phyloP scores from a whole-genome alignment of 176 grass and related monocot species.

The Hyparrhenia diplandra region DNA sequence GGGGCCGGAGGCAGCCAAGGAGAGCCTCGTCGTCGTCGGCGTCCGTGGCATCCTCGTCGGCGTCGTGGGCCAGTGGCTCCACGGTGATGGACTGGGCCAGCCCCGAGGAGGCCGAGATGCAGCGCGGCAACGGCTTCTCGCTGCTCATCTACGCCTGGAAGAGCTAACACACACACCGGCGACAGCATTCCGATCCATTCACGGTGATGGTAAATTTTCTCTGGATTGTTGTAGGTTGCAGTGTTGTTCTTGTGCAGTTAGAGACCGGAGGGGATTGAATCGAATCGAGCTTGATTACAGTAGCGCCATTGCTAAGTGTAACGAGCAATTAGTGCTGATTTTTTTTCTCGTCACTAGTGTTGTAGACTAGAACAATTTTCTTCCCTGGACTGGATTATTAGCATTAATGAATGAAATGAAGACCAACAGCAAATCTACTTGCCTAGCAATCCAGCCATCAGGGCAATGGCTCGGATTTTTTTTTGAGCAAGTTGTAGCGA shows the following conservation, averaged over 20 bases:
- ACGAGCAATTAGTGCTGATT: not conserved
- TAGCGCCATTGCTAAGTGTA: not conserved
- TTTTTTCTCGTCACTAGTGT: not conserved
- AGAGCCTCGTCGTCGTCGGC: conserved; percentile 59
- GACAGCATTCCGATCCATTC: not conserved
- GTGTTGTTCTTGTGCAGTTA: conserved; percentile 26
- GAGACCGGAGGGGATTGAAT: not conserved
- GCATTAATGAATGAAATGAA: not conserved
- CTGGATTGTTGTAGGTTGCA: conserved; percentile 11
- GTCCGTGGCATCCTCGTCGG: conserved; percentile 53
- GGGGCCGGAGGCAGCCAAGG: conserved; percentile 42
- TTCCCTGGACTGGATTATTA: not conserved
- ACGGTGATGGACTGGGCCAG: conserved; percentile 91
- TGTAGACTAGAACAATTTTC: not conserved
- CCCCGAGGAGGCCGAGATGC: conserved; percentile 71
- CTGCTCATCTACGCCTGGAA: conserved; percentile 87
- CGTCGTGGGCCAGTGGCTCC: conserved; percentile 59
- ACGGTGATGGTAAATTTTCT: not conserved
- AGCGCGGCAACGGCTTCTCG: conserved; percentile 56
- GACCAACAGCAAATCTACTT: not conserved
- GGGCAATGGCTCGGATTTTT: not conserved
- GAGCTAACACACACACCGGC: conserved; percentile 33
- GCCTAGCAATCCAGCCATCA: not conserved
- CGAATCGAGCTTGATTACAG: conserved; percentile 20
- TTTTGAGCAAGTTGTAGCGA: not conserved